Conservation (phyloP, 192 early-diverging fungal species). For the Podila verticillata region DNA sequence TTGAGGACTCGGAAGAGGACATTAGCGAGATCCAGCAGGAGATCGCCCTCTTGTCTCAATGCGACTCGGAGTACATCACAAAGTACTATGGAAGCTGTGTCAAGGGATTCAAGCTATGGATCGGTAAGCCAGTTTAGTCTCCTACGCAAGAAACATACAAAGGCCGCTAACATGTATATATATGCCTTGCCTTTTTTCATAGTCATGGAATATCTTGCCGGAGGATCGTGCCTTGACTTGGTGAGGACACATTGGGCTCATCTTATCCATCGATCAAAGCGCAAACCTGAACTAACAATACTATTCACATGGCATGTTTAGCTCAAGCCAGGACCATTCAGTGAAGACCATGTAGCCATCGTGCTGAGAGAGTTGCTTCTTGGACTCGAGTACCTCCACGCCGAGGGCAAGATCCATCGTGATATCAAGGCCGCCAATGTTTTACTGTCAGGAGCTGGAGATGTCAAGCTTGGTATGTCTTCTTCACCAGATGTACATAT, state of each 20-base stretch:
- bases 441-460: constrained; percentile 59
- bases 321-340: constrained; percentile 58
- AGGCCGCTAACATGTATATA: no score
- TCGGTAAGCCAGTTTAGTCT: constrained; percentile 37
- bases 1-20: constrained; percentile 61
- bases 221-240: constrained; percentile 62
- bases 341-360: constrained; percentile 56
- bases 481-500: background rate
- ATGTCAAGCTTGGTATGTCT: constrained; percentile 55
- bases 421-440: constrained; percentile 98
- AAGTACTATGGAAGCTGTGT: constrained; percentile 60
- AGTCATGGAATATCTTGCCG: constrained; percentile 64
- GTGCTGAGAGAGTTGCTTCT: constrained; percentile 87
- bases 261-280: background rate
- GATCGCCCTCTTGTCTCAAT: constrained; percentile 59
- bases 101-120: constrained; percentile 63
- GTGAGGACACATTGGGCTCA: constrained; percentile 10
- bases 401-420: constrained; percentile 88
- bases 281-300: no score
- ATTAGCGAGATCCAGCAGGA: constrained; percentile 65
- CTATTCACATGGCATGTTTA: background rate
- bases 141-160: no score
- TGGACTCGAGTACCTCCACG: constrained; percentile 94
- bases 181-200: background rate
- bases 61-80: constrained; percentile 59